Evolutionary conservation across 345 rosid species (phyloP).

Genomic region (Erysimum cheiranthoides): DNA sequence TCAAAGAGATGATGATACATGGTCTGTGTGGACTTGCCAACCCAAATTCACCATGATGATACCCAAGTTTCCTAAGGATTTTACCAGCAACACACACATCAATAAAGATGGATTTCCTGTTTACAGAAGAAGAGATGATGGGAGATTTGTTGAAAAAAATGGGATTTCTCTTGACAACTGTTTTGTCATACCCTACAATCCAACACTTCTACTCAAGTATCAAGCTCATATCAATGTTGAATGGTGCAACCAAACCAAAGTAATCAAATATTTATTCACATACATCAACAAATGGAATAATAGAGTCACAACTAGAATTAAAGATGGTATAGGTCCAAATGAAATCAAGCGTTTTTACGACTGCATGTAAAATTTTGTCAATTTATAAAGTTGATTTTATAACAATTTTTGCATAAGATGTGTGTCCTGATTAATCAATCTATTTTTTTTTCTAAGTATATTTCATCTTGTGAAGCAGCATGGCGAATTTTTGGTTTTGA

Average conservation of each 20-base stretch:
- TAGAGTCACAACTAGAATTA: background rate
- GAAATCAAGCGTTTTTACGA: background rate
- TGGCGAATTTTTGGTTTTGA: conserved; percentile 1
- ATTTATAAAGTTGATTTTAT: no score
- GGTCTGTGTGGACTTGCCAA: conserved; percentile 14
- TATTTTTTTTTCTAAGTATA: background rate
- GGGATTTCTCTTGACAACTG: background rate
- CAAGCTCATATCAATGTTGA: conserved; percentile 6
- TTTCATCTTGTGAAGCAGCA: background rate
- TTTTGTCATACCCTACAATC: background rate
- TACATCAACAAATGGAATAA: background rate
- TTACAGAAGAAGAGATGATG: conserved; percentile 4
- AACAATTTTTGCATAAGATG: no score
- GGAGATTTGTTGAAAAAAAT: background rate
- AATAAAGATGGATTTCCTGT: background rate
- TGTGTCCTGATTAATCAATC: no score
- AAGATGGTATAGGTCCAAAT: background rate
- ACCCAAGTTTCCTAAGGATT: background rate
- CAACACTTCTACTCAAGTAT: background rate
- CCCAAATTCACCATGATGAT: conserved; percentile 16
- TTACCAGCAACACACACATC: background rate
- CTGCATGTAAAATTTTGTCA: background rate
- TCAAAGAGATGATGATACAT: conserved; percentile 6
- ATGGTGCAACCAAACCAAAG: background rate
- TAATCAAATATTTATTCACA: conserved; percentile 4